These are phyloP conservation scores for Coemansia sp. DNA, from an alignment of 192 early-diverging fungal genomes.

Conservation along the genomic window DNA sequence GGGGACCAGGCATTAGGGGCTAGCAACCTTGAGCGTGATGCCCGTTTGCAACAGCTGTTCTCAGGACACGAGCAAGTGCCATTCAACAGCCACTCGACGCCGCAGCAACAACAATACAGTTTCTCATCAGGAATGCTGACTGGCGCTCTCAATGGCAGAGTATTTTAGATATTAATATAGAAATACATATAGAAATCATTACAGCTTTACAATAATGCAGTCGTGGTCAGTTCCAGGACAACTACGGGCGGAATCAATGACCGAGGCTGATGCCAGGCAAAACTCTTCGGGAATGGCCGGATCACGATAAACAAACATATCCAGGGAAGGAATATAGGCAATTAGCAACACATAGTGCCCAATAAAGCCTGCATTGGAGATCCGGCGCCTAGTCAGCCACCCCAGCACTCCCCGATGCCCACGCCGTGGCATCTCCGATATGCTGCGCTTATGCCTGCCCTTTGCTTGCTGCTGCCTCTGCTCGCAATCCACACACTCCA, in stretches of 20 bases:
- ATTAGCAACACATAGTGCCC: conserved; percentile 90
- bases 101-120: not conserved
- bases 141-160: conserved; percentile 2
- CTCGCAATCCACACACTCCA: conserved; percentile 66
- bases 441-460: not conserved
- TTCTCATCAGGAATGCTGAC: conserved; percentile 5
- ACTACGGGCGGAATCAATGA: conserved; percentile 66
- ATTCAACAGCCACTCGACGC: no score
- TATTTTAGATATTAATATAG: conserved; percentile 3
- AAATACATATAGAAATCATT: conserved; percentile 1
- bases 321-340: conserved; percentile 73
- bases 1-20: not conserved
- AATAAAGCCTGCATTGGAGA: conserved; percentile 53
- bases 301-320: conserved; percentile 83
- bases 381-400: conserved; percentile 25
- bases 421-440: conserved; percentile 4
- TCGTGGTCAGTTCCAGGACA: conserved; percentile 81
- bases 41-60: not conserved
- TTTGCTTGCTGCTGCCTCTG: conserved; percentile 14
- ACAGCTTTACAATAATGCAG: conserved; percentile 57
- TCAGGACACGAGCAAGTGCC: no score
- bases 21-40: not conserved
- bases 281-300: conserved; percentile 70
- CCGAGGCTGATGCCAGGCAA: conserved; percentile 64
- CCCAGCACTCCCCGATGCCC: conserved; percentile 10